Conservation (phyloP, 1,284 basidiomycete species). For the Pterula multifida region DNA sequence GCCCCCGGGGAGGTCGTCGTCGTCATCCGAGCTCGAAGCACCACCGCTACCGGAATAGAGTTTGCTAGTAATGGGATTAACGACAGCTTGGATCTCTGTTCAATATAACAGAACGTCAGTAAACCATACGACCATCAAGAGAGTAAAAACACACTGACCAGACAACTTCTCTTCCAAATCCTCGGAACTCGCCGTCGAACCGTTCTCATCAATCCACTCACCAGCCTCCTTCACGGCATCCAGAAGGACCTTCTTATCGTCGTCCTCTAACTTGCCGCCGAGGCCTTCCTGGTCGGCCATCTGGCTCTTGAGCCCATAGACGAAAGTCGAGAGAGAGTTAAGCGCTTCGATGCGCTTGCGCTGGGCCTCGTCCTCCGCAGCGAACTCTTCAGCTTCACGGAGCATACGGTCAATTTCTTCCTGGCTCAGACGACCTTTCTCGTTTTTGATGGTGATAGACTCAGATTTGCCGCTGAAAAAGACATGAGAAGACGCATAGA, state of each 20-base stretch:
- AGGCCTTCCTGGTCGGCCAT: conserved; percentile 81
- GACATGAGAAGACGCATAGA: conserved; percentile 6
- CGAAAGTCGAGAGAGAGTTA: conserved; percentile 67
- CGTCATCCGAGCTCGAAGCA: conserved; percentile 31
- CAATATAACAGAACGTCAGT: conserved; percentile 8
- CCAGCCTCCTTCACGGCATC: conserved; percentile 79
- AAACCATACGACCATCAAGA: not conserved
- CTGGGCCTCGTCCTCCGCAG: conserved; percentile 75
- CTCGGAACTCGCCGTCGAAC: conserved; percentile 67
- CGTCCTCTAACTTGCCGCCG: conserved; percentile 78
- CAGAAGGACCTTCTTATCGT: conserved; percentile 85
- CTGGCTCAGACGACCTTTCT: conserved; percentile 72
- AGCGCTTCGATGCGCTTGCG: conserved; percentile 83
- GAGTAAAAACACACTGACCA: conserved; percentile 19
- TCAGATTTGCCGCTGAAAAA: conserved; percentile 69
- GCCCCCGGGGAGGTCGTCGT: conserved; percentile 43
- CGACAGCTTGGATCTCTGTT: conserved; percentile 35
- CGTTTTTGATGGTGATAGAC: conserved; percentile 82
- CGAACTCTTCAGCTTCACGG: conserved; percentile 84
- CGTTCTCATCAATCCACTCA: conserved; percentile 85
- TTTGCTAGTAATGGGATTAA: conserved; percentile 61
- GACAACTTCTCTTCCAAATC: conserved; percentile 86
- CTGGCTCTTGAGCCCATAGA: conserved; percentile 81
- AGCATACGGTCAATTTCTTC: conserved; percentile 93
- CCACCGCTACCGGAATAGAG: conserved; percentile 47